Conservation (phyloP, 345 rosid species). For the Pugionium dolabratum region DNA sequence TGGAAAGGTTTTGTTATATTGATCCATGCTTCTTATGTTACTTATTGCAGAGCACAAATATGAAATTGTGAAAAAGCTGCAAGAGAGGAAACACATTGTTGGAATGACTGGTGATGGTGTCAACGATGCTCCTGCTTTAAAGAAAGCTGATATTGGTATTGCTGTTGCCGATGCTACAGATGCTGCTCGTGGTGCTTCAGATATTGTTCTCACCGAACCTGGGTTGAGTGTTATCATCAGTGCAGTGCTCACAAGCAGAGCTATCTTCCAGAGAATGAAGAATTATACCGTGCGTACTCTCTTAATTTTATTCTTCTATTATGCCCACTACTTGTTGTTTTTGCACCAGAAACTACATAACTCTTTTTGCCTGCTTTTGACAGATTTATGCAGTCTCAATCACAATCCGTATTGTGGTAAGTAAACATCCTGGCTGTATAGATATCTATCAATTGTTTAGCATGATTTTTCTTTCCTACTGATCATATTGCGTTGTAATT, state of each 20-base stretch:
- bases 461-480: neutral
- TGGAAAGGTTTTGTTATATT: constrained; percentile 1
- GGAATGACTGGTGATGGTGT: constrained; percentile 99
- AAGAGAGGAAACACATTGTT: constrained; percentile 76
- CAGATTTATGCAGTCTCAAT: constrained; percentile 49
- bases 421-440: constrained; percentile 2
- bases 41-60: constrained; percentile 72
- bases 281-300: constrained; percentile 64
- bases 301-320: neutral
- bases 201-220: constrained; percentile 89
- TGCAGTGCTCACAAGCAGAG: constrained; percentile 92
- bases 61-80: constrained; percentile 78
- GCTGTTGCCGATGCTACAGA: constrained; percentile 95
- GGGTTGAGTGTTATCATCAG: constrained; percentile 89
- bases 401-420: constrained; percentile 55
- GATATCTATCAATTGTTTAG: constrained; percentile 5
- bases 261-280: constrained; percentile 93
- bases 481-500: constrained; percentile 17
- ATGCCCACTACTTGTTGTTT: constrained; percentile 20
- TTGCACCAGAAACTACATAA: constrained; percentile 7
- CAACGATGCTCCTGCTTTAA: constrained; percentile 88
- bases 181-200: constrained; percentile 90
- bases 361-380: constrained; percentile 5
- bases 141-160: constrained; percentile 88
- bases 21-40: constrained; percentile 15